Evolutionary conservation across 371 early-diverging fungal genomes (phyloP), one percentile per base, ranked within the genome.

Genomic region (Syncephalis plumigaleata): DNA sequence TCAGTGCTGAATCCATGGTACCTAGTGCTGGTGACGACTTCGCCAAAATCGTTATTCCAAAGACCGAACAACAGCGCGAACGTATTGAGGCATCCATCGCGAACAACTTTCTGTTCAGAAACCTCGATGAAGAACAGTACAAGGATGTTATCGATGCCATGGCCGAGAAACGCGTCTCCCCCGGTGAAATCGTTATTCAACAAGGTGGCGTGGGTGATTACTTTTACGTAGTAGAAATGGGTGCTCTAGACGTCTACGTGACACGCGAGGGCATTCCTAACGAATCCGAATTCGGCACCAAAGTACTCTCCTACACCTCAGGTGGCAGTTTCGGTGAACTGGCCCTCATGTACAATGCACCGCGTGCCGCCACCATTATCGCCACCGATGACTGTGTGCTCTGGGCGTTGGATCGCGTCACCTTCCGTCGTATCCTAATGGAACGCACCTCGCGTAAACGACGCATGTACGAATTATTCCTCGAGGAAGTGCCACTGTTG

Each of bases 151-250:
- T 96, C 3, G 82, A 92, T 55, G 95, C 97, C 16, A 93, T 96
- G 94, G 75, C 79, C 25, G 97, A 96, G 62, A 92, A 90, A 64
- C 64, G 61, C 13, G 82, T 91, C 24, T 20, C 48, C 18, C 42
- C 65, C 9, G 84, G 79, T 21, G 84, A 83, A 50, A 76, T 67
- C 39, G 77, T 99, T 36, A 96, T 98, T 55, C 76, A 73, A 45
- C 97, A 99, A 64, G 98, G 96, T 36, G 97, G 80, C 40, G 85
- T 88, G 9, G 98, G 96, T 36, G 96, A 93, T 67, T 94, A 71
- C 65, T 97, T 98, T 60, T 98, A 98, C 64, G 84, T 95, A 9
- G 94, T 96, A 22, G 98, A 98, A 57, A 73, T 74, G 25, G 99
- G 99, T 42, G 74, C 80, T 20, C 80, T 98, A 63, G 96, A 95